phyloP scores from a whole-genome alignment of 768 basidiomycete species.

The Paxillus ammoniavirescens region DNA sequence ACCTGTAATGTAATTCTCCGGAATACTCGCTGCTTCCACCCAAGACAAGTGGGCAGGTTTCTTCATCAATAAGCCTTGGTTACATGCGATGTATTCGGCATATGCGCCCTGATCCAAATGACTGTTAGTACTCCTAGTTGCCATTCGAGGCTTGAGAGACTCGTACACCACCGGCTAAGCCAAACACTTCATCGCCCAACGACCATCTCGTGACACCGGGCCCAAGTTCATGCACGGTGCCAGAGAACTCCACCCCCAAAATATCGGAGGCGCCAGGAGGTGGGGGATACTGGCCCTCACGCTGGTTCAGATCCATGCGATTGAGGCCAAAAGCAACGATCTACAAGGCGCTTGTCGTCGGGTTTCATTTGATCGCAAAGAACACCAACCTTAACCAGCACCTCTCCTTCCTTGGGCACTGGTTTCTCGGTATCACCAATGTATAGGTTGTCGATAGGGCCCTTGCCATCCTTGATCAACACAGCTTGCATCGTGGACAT shows the following conservation, averaged over 20 bases:
- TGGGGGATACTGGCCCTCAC: slow-evolving; percentile 70
- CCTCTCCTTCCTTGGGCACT: slow-evolving; percentile 51
- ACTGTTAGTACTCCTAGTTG: background rate
- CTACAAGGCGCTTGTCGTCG: slow-evolving; percentile 32
- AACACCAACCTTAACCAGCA: slow-evolving; percentile 71
- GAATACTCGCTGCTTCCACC: slow-evolving; percentile 83
- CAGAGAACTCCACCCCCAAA: slow-evolving; percentile 88
- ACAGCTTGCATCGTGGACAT: slow-evolving; percentile 67
- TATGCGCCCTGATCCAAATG: slow-evolving; percentile 69
- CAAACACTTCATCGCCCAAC: slow-evolving; percentile 71
- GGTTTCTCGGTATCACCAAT: slow-evolving; percentile 72
- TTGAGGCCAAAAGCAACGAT: slow-evolving; percentile 86
- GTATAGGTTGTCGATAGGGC: slow-evolving; percentile 75
- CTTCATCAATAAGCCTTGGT: slow-evolving; percentile 61
- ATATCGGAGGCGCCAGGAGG: slow-evolving; percentile 74
- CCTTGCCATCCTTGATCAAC: slow-evolving; percentile 72
- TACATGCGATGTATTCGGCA: slow-evolving; percentile 77
- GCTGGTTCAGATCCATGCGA: slow-evolving; percentile 79
- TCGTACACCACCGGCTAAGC: slow-evolving; percentile 76
- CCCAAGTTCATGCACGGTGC: slow-evolving; percentile 55
- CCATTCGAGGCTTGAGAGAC: background rate
- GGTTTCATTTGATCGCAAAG: background rate
- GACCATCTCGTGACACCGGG: slow-evolving; percentile 51
- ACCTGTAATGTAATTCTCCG: slow-evolving; percentile 90
- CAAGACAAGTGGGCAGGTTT: slow-evolving; percentile 79